Evolutionary conservation across 371 early-diverging fungal genomes (phyloP).

Genomic region (Nematocida sp.): DNA sequence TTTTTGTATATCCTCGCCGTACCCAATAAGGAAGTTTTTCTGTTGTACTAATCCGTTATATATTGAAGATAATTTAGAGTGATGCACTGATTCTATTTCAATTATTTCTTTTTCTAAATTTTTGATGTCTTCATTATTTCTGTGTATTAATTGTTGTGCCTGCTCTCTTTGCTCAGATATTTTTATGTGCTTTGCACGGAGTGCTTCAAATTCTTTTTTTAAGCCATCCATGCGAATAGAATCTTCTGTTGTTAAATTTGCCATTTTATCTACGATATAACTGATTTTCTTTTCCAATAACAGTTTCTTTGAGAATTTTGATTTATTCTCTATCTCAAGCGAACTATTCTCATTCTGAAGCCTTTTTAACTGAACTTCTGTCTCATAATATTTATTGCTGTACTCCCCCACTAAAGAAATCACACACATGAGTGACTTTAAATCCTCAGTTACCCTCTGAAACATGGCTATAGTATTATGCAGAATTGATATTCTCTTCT

Average conservation of each 20-base stretch:
- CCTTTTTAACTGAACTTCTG: neutral
- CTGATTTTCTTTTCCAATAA: slow-evolving; percentile 42
- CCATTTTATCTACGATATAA: slow-evolving; percentile 52
- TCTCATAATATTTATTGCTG: neutral
- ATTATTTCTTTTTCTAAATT: slow-evolving; percentile 55
- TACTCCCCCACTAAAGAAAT: slow-evolving; percentile 36
- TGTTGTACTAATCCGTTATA: slow-evolving; percentile 31
- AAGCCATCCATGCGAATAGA: neutral
- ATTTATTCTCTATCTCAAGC: slow-evolving; percentile 37
- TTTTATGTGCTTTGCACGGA: slow-evolving; percentile 37
- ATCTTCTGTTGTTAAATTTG: slow-evolving; percentile 18
- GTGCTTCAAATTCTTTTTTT: slow-evolving; percentile 45
- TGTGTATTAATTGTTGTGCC: slow-evolving; percentile 28
- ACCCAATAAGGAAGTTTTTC: slow-evolving; percentile 35
- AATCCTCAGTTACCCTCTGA: slow-evolving; percentile 28
- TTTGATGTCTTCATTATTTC: slow-evolving; percentile 31
- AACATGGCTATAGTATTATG: slow-evolving; percentile 17
- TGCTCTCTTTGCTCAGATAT: slow-evolving; percentile 43
- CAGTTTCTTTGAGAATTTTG: slow-evolving; percentile 21
- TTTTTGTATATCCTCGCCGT: slow-evolving; percentile 41
- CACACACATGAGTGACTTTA: slow-evolving; percentile 34
- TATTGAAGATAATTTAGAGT: slow-evolving; percentile 21
- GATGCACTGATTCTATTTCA: slow-evolving; percentile 24
- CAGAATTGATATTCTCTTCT: slow-evolving; percentile 26
- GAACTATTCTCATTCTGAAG: slow-evolving; percentile 6